Conservation (phyloP, 495 filamentous ascomycete genomes). For the Chaetomium tenue region DNA sequence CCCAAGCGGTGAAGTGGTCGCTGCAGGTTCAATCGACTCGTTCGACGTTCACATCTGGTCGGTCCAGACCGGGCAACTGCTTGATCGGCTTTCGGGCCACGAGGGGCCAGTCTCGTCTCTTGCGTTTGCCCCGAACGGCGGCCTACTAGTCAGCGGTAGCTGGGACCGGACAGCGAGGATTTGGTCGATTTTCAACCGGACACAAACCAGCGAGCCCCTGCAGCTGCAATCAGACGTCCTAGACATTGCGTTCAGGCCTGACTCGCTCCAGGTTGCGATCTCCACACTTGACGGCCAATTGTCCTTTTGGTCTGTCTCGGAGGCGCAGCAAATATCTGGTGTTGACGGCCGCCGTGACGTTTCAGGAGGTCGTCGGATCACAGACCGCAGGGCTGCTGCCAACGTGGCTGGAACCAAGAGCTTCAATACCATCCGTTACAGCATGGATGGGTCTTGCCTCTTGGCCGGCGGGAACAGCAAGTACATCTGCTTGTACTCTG, state of each 20-base stretch:
- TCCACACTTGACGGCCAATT: slow-evolving; percentile 91
- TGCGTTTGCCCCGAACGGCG: slow-evolving; percentile 82
- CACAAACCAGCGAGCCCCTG: slow-evolving; percentile 91
- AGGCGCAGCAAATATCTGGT: slow-evolving; percentile 75
- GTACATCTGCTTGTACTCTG: slow-evolving; percentile 94
- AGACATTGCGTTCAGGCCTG: slow-evolving; percentile 81
- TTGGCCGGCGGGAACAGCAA: slow-evolving; percentile 93
- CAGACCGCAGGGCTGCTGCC: slow-evolving; percentile 84
- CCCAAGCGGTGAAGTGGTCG: slow-evolving; percentile 91
- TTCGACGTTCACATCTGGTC: slow-evolving; percentile 98
- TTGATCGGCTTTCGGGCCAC: slow-evolving; percentile 87
- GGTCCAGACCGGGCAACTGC: slow-evolving; percentile 92
- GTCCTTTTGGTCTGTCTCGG: slow-evolving; percentile 89
- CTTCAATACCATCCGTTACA: slow-evolving; percentile 85
- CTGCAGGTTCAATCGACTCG: slow-evolving; percentile 89
- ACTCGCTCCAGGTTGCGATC: slow-evolving; percentile 85
- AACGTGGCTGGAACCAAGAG: slow-evolving; percentile 85
- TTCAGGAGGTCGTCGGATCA: slow-evolving; percentile 83
- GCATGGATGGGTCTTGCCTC: slow-evolving; percentile 84
- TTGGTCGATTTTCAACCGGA: slow-evolving; percentile 90
- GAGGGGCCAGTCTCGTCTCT: slow-evolving; percentile 88
- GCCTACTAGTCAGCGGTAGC: slow-evolving; percentile 78
- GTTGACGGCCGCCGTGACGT: slow-evolving; percentile 88
- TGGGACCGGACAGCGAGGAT: slow-evolving; percentile 95
- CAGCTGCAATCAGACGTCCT: slow-evolving; percentile 88